Evolutionary conservation across 257 asterid species (phyloP).

Genomic region (Ilex asprella): DNA sequence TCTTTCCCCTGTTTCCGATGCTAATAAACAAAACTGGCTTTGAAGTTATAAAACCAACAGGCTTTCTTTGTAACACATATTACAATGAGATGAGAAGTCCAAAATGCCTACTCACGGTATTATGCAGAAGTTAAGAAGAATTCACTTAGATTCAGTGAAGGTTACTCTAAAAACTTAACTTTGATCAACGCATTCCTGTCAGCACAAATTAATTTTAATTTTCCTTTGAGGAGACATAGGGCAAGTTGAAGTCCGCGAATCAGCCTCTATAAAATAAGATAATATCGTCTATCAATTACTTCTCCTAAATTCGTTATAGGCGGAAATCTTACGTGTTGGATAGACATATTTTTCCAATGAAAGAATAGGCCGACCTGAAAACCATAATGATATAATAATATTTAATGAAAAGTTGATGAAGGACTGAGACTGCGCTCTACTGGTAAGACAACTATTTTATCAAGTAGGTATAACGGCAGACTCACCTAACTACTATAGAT

Average conservation of each 20-base stretch:
- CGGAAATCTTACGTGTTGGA: too few relatives aligned
- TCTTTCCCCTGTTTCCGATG: slow-evolving; percentile 37
- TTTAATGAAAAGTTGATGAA: background rate
- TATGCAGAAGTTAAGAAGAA: background rate
- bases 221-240: background rate
- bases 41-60: slow-evolving; percentile 28
- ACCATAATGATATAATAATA: background rate
- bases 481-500: slow-evolving; percentile 30
- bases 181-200: background rate
- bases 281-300: too few relatives aligned
- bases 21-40: slow-evolving; percentile 27
- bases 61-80: slow-evolving; percentile 34
- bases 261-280: too few relatives aligned
- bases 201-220: too few relatives aligned
- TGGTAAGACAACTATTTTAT: slow-evolving; percentile 42
- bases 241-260: too few relatives aligned
- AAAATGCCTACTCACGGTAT: slow-evolving; percentile 12
- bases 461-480: slow-evolving; percentile 40
- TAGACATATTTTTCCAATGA: too few relatives aligned
- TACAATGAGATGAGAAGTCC: slow-evolving; percentile 18
- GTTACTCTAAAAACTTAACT: too few relatives aligned
- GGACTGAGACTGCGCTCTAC: slow-evolving; percentile 7
- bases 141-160: background rate
- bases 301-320: too few relatives aligned
- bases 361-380: background rate